These are phyloP conservation scores for Monilinia laxa DNA, from an alignment of 2,329 filamentous ascomycete species.

Conservation along the genomic window DNA sequence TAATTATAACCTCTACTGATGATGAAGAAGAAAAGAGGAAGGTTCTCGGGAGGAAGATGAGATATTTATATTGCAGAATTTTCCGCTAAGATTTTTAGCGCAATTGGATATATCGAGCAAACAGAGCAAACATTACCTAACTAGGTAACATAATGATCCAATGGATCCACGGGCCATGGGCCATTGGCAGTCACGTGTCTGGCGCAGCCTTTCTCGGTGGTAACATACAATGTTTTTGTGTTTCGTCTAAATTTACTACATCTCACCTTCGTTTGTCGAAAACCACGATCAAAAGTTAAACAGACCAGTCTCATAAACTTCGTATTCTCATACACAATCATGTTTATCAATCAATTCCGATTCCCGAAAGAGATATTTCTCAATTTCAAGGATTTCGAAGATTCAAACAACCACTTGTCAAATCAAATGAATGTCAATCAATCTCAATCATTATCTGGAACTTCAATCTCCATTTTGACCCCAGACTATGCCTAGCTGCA, in stretches of 20 bases:
- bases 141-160: too few species aligned
- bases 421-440: slow-evolving; percentile 12
- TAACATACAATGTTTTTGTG: too few species aligned
- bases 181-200: too few species aligned
- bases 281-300: not conserved
- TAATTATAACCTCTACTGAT: slow-evolving; percentile 44
- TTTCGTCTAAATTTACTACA: not conserved
- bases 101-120: not conserved
- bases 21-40: slow-evolving; percentile 34
- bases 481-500: slow-evolving; percentile 12
- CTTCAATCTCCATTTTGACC: not conserved
- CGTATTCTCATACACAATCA: not conserved
- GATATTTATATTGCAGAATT: slow-evolving; percentile 26
- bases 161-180: too few species aligned
- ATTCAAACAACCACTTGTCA: slow-evolving; percentile 8
- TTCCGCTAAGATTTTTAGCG: slow-evolving; percentile 22
- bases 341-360: not conserved
- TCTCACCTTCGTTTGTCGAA: slow-evolving; percentile 2
- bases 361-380: not conserved
- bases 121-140: not conserved
- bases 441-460: slow-evolving; percentile 5
- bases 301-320: not conserved
- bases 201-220: too few species aligned
- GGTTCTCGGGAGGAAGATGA: not conserved
- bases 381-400: not conserved